These are phyloP conservation scores for Dipteronia dyeriana DNA, from an alignment of 345 rosid genomes.

Conservation along the genomic window DNA sequence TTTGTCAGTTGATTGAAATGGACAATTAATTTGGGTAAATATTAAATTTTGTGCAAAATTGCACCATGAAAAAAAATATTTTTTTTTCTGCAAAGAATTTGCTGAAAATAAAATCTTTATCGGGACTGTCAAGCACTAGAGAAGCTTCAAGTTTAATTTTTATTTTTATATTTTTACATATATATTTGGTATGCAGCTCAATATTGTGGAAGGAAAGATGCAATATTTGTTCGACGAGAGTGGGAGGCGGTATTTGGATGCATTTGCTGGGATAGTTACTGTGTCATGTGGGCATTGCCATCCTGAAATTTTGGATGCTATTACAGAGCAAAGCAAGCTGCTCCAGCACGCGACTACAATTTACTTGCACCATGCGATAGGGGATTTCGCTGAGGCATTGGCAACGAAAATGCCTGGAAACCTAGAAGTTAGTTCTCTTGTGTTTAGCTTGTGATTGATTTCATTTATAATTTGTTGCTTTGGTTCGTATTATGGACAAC, in stretches of 20 bases:
- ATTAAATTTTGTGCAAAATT: not conserved
- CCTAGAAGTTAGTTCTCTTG: conserved; percentile 55
- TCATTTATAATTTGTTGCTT: not conserved
- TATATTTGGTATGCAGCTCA: conserved; percentile 44
- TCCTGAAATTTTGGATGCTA: conserved; percentile 71
- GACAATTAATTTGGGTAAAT: not conserved
- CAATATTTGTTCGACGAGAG: conserved; percentile 87
- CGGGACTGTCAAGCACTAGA: not conserved
- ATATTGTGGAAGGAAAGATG: conserved; percentile 98
- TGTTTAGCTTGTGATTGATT: not conserved
- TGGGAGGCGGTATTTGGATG: conserved; percentile 79
- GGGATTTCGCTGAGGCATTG: conserved; percentile 88
- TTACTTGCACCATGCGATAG: conserved; percentile 80
- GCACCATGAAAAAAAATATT: too few relatives aligned
- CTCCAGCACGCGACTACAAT: conserved; percentile 92
- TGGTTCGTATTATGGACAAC: not conserved
- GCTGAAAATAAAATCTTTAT: too few relatives aligned
- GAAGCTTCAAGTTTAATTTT: not conserved
- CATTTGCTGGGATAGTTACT: conserved; percentile 89
- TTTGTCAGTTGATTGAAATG: not conserved
- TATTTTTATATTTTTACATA: not conserved
- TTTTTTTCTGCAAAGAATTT: too few relatives aligned
- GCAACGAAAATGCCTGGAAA: conserved; percentile 93
- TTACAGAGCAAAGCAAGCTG: conserved; percentile 74
- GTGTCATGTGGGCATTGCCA: conserved; percentile 98